A percentile compares a stretch with the other conserved stretches of the same genome.
These are phyloP conservation scores for Cicer judaicum DNA, from an alignment of 306 rosid genomes.

Conservation along the genomic window DNA sequence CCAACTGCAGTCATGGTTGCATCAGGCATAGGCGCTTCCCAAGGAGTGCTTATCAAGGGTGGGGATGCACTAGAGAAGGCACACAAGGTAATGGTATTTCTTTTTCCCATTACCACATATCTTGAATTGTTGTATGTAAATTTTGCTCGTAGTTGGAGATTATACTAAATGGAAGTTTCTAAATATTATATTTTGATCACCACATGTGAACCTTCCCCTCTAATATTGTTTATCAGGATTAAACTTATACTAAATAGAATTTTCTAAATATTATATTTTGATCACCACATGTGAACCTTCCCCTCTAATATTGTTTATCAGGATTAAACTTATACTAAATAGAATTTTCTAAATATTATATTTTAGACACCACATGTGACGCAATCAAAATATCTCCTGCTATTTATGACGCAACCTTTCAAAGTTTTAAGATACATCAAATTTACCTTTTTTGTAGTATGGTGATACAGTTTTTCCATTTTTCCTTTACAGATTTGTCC, in stretches of 20 bases:
- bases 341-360: constrained; percentile 1
- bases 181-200: no score
- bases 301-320: no score
- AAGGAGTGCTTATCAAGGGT: constrained; percentile 95
- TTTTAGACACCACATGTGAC: constrained; percentile 17
- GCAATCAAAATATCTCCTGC: not conserved
- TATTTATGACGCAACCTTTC: constrained; percentile 19
- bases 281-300: not conserved
- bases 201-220: no score
- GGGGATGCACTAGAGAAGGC: constrained; percentile 96
- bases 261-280: no score
- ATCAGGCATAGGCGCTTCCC: constrained; percentile 93
- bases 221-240: no score
- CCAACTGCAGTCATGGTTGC: constrained; percentile 99
- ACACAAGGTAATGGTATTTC: constrained; percentile 65
- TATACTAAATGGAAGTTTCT: constrained; percentile 11
- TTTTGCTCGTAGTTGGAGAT: not conserved
- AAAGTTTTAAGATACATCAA: not conserved
- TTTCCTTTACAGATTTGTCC: not conserved
- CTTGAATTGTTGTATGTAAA: constrained; percentile 13
- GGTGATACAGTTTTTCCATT: not conserved
- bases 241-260: no score
- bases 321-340: no score
- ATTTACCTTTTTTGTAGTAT: not conserved
- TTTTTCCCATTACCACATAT: constrained; percentile 8